These are phyloP conservation scores for Coemansia sp. DNA, from an alignment of 192 early-diverging fungal genomes.

Conservation along the genomic window DNA sequence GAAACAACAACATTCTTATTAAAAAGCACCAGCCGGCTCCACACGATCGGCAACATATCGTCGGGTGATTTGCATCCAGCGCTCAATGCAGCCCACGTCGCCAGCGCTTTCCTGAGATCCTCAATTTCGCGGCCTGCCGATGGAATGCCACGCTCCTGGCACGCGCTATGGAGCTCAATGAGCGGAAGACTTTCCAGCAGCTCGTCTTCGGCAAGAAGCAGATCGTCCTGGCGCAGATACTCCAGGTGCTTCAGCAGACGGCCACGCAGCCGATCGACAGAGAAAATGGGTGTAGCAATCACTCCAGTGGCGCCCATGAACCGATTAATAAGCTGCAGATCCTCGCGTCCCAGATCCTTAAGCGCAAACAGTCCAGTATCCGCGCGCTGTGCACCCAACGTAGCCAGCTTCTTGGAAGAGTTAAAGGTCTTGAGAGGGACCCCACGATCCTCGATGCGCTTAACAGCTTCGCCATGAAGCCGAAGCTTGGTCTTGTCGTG, in stretches of 20 bases:
- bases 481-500: constrained; percentile 17
- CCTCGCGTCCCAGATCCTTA: constrained; percentile 5
- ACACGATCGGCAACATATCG: constrained; percentile 36
- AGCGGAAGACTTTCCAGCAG: constrained; percentile 26
- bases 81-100: constrained; percentile 23
- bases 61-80: background rate
- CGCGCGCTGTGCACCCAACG: background rate
- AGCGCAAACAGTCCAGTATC: constrained; percentile 15
- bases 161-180: constrained; percentile 38
- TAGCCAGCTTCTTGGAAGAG: constrained; percentile 4
- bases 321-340: constrained; percentile 25
- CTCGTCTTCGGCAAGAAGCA: constrained; percentile 26
- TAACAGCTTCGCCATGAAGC: constrained; percentile 17
- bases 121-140: constrained; percentile 16
- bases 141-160: constrained; percentile 54
- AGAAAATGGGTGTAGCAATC: background rate
- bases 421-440: constrained; percentile 22
- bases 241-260: constrained; percentile 24
- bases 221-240: constrained; percentile 28
- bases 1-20: constrained; percentile 1
- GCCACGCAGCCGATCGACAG: constrained; percentile 5
- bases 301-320: constrained; percentile 25
- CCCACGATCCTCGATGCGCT: constrained; percentile 21
- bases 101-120: constrained; percentile 30
- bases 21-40: constrained; percentile 45